phyloP scores from a whole-genome alignment of 2,329 filamentous ascomycete genomes.

The Botrytis sinoallii region DNA sequence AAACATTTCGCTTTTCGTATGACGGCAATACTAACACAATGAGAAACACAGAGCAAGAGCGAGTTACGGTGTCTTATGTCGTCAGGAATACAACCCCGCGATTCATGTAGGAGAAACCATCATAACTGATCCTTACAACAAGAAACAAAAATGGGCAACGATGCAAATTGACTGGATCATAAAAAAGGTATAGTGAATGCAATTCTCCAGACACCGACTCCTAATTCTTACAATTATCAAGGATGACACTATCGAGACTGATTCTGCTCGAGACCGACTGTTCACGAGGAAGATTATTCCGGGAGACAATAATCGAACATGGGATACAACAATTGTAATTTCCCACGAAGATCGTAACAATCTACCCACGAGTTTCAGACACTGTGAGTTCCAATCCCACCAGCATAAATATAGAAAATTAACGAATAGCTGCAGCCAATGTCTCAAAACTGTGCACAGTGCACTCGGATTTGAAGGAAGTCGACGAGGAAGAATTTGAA shows the following conservation, averaged over 20 bases:
- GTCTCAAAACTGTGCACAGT: constrained; percentile 42
- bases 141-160: constrained; percentile 40
- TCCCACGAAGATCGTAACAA: constrained; percentile 41
- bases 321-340: constrained; percentile 42
- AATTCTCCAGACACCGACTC: background rate
- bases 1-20: background rate
- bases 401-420: background rate
- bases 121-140: constrained; percentile 38
- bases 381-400: constrained; percentile 36
- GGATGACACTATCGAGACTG: constrained; percentile 43
- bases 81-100: constrained; percentile 40
- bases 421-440: constrained; percentile 34
- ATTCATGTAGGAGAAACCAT: constrained; percentile 41
- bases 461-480: constrained; percentile 42
- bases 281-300: constrained; percentile 38
- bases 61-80: constrained; percentile 45
- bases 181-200: constrained; percentile 35
- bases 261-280: constrained; percentile 31
- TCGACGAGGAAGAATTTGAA: constrained; percentile 42
- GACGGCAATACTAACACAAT: background rate
- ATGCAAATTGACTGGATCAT: constrained; percentile 46
- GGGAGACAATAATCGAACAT: constrained; percentile 38
- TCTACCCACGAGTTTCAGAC: constrained; percentile 41
- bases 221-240: constrained; percentile 23
- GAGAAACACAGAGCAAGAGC: constrained; percentile 37